Percentiles rank a stretch among this genome's conserved stretches.
Conservation (phyloP, 495 filamentous ascomycete genomes). For the Aspergillus sclerotioniger region DNA sequence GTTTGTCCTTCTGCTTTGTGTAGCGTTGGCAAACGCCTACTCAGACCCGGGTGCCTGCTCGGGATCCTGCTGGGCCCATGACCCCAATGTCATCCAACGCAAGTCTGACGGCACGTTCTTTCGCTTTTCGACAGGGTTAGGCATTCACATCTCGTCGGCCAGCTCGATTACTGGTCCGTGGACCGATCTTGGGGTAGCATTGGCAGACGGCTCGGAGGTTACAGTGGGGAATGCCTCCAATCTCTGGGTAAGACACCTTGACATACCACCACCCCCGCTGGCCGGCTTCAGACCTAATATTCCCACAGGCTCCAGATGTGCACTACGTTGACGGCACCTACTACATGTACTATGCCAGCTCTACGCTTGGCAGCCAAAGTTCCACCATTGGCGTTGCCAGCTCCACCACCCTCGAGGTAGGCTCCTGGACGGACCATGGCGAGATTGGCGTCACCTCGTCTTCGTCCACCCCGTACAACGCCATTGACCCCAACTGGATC, state of each 20-base stretch:
- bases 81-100: conserved; percentile 9
- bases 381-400: conserved; percentile 68
- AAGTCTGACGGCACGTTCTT: conserved; percentile 9
- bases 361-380: conserved; percentile 60
- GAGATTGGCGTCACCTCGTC: conserved; percentile 51
- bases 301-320: conserved; percentile 64
- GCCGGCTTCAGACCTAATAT: not conserved
- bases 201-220: conserved; percentile 1
- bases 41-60: conserved; percentile 7
- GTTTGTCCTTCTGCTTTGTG: not conserved
- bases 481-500: conserved; percentile 68
- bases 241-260: conserved; percentile 2
- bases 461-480: conserved; percentile 55
- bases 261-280: conserved; percentile 1
- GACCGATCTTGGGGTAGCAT: conserved; percentile 1
- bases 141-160: conserved; percentile 5
- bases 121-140: conserved; percentile 10
- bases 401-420: conserved; percentile 56
- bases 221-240: conserved; percentile 7
- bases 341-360: conserved; percentile 72
- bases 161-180: conserved; percentile 6
- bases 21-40: conserved; percentile 2
- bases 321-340: conserved; percentile 53
- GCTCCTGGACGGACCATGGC: conserved; percentile 57
- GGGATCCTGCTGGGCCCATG: conserved; percentile 11